Evolutionary conservation across 495 filamentous ascomycete genomes (phyloP), one percentile per base, ranked within the genome.

Genomic region (Evernia prunastri): DNA sequence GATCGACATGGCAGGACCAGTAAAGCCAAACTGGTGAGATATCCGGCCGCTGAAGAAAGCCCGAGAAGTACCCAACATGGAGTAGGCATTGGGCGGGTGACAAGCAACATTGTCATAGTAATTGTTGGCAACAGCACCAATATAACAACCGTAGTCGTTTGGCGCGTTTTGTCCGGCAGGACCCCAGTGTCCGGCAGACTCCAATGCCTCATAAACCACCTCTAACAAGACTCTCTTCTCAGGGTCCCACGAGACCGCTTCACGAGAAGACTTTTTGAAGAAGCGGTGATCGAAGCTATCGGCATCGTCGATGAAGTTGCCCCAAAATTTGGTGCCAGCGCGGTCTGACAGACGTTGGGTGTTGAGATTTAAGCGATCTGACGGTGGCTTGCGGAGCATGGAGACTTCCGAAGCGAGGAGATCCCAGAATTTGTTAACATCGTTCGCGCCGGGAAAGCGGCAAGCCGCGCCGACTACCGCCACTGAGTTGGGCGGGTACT

Each of bases 1-100:
- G 45, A 95, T 81, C 64, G 84, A 88, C 69, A 89, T 81, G 67
- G 88, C 92, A 0, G 91, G 91, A 0, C 91, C 91, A 63, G 84
- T 88, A 72, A 92, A 92, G 59, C 90, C 90, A 71, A 96, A 90
- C 69, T 89, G 87, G 69, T 87, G 86, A 70, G 91, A 92, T 47
- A 67, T 53, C 1, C 40, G 36, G 53, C 65, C 65, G 20, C 31
- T 49, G 25, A 63, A 23, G 65, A 60, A 63, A 23, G 51, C 53
- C 12, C 65, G 20, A 7, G 39, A 25, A n/a, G 37, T 59, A 9
- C 63, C 63, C 2, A 56, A 4, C 8, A 31, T 42, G 3, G 63
- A 56, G 58, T 51, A 66, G 3, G 45, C 63, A 27, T 27, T 66
- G 23, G n/a, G 74, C 74, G 59, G 63, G 31, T 66, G 42, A 33